Conservation (phyloP, 306 rosid species). For the Lagenaria siceraria region DNA sequence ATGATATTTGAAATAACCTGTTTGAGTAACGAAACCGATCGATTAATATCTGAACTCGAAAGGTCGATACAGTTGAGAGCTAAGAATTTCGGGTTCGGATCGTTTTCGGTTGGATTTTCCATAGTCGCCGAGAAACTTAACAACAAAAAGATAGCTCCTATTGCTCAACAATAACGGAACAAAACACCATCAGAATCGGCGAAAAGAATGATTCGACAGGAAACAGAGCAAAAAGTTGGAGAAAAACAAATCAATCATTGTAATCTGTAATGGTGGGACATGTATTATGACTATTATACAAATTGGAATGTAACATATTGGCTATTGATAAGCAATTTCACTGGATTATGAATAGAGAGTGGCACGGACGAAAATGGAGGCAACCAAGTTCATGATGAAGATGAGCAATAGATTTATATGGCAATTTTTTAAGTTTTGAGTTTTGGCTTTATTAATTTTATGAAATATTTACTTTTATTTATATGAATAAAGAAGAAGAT, state of each 20-base stretch:
- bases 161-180: background rate
- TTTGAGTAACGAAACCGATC: conserved; percentile 53
- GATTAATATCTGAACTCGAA: conserved; percentile 41
- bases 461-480: too few relatives aligned
- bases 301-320: background rate
- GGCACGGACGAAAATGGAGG: background rate
- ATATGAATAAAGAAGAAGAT: too few relatives aligned
- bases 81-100: conserved; percentile 18
- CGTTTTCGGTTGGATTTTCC: conserved; percentile 28
- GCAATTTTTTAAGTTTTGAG: too few relatives aligned
- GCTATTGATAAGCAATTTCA: background rate
- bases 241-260: background rate
- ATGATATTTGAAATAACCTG: conserved; percentile 32
- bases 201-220: background rate
- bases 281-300: background rate
- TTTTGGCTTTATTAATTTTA: too few relatives aligned
- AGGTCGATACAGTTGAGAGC: conserved; percentile 66
- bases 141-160: background rate
- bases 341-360: background rate
- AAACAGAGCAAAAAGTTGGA: background rate
- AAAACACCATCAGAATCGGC: background rate
- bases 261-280: background rate
- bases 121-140: conserved; percentile 8
- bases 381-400: background rate
- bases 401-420: background rate